phyloP scores from a whole-genome alignment of 2,329 filamentous ascomycete genomes.

The Alternaria arbusti region DNA sequence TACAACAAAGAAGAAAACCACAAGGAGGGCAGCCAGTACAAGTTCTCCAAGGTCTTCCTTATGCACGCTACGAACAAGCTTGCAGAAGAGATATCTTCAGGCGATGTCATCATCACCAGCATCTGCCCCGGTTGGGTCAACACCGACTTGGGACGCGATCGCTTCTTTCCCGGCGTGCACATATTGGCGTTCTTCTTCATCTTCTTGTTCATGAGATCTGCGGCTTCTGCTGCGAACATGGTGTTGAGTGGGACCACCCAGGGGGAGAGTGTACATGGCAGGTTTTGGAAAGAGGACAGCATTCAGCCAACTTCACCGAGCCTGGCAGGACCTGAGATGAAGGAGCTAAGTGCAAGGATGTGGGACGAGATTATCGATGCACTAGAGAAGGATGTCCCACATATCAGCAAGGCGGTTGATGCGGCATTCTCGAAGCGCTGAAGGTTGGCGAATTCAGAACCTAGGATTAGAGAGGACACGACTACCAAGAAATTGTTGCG shows the following conservation, averaged over 20 bases:
- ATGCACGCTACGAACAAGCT: constrained; percentile 42
- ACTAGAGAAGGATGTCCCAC: constrained; percentile 40
- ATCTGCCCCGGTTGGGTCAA: constrained; percentile 43
- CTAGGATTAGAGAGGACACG: not conserved
- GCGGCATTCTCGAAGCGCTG: constrained; percentile 4
- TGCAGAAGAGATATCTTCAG: constrained; percentile 32
- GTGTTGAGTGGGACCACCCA: constrained; percentile 44
- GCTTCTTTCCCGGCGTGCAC: constrained; percentile 34
- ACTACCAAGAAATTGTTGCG: not conserved
- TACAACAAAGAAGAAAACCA: constrained; percentile 42
- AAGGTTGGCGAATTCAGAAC: not conserved
- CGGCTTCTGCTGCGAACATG: constrained; percentile 38
- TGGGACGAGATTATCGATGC: constrained; percentile 44
- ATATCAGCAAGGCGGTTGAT: constrained; percentile 14
- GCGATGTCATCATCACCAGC: constrained; percentile 45
- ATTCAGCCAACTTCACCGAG: constrained; percentile 38
- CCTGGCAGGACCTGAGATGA: constrained; percentile 41
- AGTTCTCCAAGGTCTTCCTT: constrained; percentile 44
- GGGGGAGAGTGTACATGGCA: constrained; percentile 42
- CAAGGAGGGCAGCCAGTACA: constrained; percentile 35
- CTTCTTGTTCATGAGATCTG: constrained; percentile 31
- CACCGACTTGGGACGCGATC: constrained; percentile 41
- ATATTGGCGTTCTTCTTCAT: constrained; percentile 29
- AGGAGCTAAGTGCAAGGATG: constrained; percentile 34
- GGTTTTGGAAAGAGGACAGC: constrained; percentile 46